A percentile compares a stretch with the other conserved stretches of the same genome.
Conservation (phyloP, 805 yeast genomes). For the Hermanozyma aechmeae region DNA sequence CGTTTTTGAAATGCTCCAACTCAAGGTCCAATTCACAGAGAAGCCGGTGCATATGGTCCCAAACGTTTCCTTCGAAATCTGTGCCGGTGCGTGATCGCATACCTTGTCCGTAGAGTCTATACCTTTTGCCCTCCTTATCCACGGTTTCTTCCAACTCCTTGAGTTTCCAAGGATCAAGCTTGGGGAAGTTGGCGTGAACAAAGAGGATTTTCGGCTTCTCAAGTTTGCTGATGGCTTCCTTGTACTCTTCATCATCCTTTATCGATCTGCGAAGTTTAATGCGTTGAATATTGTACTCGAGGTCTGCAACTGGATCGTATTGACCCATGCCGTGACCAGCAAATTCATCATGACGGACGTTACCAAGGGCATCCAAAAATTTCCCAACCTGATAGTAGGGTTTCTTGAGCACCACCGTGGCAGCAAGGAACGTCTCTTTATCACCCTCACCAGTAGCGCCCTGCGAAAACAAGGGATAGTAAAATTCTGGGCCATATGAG, state of each 20-base stretch:
- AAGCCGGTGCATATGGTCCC: slow-evolving; percentile 47
- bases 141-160: slow-evolving; percentile 32
- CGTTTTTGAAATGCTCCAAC: slow-evolving; percentile 34
- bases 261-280: too few species aligned
- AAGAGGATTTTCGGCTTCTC: slow-evolving; percentile 28
- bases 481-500: slow-evolving; percentile 37
- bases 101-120: slow-evolving; percentile 52
- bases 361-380: slow-evolving; percentile 44
- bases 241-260: slow-evolving; percentile 2
- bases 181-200: slow-evolving; percentile 61
- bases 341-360: slow-evolving; percentile 29
- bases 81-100: slow-evolving; percentile 42
- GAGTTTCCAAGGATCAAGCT: slow-evolving; percentile 52
- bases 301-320: slow-evolving; percentile 59
- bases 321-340: slow-evolving; percentile 77
- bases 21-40: slow-evolving; percentile 43
- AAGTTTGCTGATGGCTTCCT: slow-evolving; percentile 2
- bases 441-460: slow-evolving; percentile 69
- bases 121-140: slow-evolving; percentile 35
- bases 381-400: slow-evolving; percentile 48
- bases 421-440: slow-evolving; percentile 68
- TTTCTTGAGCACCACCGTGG: slow-evolving; percentile 43
- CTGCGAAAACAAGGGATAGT: slow-evolving; percentile 33
- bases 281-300: too few species aligned
- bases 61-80: slow-evolving; percentile 51